Evolutionary conservation across 2,329 filamentous ascomycete species (phyloP), one percentile per base, ranked within the genome.

Genomic region (Diplodia scrobiculata): DNA sequence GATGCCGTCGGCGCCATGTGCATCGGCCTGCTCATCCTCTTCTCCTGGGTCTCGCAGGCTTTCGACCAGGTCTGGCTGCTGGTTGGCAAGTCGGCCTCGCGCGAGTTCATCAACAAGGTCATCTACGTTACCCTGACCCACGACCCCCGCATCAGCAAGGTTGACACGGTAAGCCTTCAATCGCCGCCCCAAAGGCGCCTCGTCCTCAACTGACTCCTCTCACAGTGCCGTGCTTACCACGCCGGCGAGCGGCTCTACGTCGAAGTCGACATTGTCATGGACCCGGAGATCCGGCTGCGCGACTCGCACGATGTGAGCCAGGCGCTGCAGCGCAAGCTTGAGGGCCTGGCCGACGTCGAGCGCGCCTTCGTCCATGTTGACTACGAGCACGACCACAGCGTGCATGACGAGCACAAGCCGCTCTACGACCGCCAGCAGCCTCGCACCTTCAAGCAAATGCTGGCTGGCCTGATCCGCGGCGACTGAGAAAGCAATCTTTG

Each of bases 21-120:
- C 63, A 87, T 88, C 65, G 86, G 84, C 5, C 74, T 87, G 36
- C 79, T 87, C 69, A 87, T 88, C 69, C 81, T 87, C 67, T 83
- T 84, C 71, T 87, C 86, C 21, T 88, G 86, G 86, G 80, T 83
- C 11, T 75, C 82, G 63, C 87, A 87, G 55, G 85, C 85, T 3
- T 85, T 84, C 66, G 86, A 87, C 69, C 84, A 88, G 68, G 84
- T 88, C 14, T 85, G 84, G 79, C 79, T 87, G 27, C 79, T 88
- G 5, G 86, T 87, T 1, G 86, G 86, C 64, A 87, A 86, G 69
- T 81, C 84, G 1, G 86, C 86, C n/a, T 84, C 84, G 1, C 80
- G 80, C 21, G 83, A 84, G 65, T 85, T 84, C 70, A 78, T 85
- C 68, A 81, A 82, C 66, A 85, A 85, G 76, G 77, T 85, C 69